Evolutionary conservation across 1,284 basidiomycete genomes (phyloP), one percentile per base, ranked within the genome.

Genomic region (Boletus semigastroideus): DNA sequence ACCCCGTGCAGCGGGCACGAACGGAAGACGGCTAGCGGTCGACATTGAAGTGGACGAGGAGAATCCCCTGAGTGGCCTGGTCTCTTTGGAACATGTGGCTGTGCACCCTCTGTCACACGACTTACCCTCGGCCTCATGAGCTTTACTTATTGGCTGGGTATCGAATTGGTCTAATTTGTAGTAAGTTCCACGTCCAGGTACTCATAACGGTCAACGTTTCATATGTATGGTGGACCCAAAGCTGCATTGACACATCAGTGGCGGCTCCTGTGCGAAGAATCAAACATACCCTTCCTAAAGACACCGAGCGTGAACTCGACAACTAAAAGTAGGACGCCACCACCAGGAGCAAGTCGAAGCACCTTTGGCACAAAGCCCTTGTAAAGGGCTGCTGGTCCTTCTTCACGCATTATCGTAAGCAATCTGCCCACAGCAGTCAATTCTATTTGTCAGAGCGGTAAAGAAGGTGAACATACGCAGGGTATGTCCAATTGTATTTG

Each of bases 401-500:
- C 96, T 73, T 97, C 92, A 41, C 89, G 83, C 56, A 90, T 84
- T 61, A 98, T 92, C 13, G 87, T 87, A 36, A 84, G 73, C 40
- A 92, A 74, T 41, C 79, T 82, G 53, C 37, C n/a, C 28, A 43
- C 5, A 12, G 10, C 30, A 7, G 12, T 60, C 20, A 48, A 44
- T 17, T 42, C 9, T 3, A 4, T 25, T 25, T 25, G 25, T 25
- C 25, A 25, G 25, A 25, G 17, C 31, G 42, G 2, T 11, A 27
- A 9, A 59, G 39, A 36, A 39, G 22, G 31, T 17, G 4, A 28
- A 59, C 72, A 52, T 64, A 77, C 64, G 87, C 89, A 53, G 92
- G 91, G 70, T 94, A 94, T 46, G 94, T 92, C 86, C 95, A 96
- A 73, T 93, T 92, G 74, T 94, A 95, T 68, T 94, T 95, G 28